phyloP scores from a whole-genome alignment of 2,329 filamentous ascomycete species.

The Pyrenochaeta sp. region DNA sequence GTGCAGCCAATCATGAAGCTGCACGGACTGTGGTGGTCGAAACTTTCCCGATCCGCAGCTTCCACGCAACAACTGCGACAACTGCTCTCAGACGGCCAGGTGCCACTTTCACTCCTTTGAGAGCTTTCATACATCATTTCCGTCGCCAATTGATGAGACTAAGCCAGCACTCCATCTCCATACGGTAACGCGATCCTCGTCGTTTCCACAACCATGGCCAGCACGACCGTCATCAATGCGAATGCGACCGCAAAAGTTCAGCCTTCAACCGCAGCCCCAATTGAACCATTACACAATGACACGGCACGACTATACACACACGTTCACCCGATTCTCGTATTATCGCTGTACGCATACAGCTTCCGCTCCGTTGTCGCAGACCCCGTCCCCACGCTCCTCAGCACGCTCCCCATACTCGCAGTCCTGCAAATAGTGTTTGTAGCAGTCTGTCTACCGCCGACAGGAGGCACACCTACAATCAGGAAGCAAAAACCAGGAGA shows the following conservation, averaged over 20 bases:
- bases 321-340: slow-evolving; percentile 72
- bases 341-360: slow-evolving; percentile 68
- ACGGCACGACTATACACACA: slow-evolving; percentile 67
- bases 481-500: slow-evolving; percentile 64
- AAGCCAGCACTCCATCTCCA: background rate
- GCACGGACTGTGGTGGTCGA: slow-evolving; percentile 24
- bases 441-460: slow-evolving; percentile 66
- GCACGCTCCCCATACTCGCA: slow-evolving; percentile 68
- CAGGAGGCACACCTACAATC: slow-evolving; percentile 48
- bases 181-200: too few species aligned
- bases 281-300: slow-evolving; percentile 58
- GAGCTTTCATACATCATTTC: background rate
- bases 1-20: slow-evolving; percentile 15
- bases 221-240: slow-evolving; percentile 33
- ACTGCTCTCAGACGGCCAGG: slow-evolving; percentile 19
- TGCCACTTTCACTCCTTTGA: slow-evolving; percentile 30
- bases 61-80: slow-evolving; percentile 16
- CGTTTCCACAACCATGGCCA: slow-evolving; percentile 30
- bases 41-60: slow-evolving; percentile 26
- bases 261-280: slow-evolving; percentile 45
- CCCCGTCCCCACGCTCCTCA: slow-evolving; percentile 70
- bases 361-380: slow-evolving; percentile 75
- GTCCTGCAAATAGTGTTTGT: slow-evolving; percentile 69
- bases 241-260: slow-evolving; percentile 29
- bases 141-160: background rate